Evolutionary conservation across 176 grass and related monocot genomes (phyloP).

Genomic region (Pharus latifolius): DNA sequence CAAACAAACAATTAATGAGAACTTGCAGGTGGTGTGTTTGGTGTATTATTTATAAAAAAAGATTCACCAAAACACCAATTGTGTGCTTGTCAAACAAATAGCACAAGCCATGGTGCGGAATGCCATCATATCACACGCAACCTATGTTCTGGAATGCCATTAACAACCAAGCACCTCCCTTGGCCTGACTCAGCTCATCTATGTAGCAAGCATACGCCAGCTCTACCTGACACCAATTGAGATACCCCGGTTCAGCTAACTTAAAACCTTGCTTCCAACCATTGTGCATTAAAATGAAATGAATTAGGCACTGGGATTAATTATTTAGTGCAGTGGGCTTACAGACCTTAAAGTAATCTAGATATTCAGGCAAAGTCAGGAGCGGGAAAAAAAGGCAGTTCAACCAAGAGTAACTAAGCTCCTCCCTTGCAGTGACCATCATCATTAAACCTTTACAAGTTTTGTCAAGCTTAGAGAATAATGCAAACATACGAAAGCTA

Average conservation of each 20-base stretch:
- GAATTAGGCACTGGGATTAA: not conserved
- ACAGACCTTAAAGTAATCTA: not conserved
- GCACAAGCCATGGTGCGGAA: not conserved
- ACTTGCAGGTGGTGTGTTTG: not conserved
- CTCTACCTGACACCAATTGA: not conserved
- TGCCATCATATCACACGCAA: not conserved
- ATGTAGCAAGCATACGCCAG: not conserved
- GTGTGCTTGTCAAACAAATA: not conserved
- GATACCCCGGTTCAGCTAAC: not conserved
- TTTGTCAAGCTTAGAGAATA: not conserved
- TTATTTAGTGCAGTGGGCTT: not conserved
- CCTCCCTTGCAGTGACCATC: not conserved
- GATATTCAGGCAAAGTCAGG: not conserved
- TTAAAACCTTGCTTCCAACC: not conserved
- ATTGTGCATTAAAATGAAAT: not conserved
- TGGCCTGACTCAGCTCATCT: not conserved
- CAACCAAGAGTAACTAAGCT: conserved; percentile 3
- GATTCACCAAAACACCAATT: not conserved
- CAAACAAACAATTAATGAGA: not conserved
- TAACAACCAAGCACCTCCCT: not conserved
- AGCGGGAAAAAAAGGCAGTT: not conserved
- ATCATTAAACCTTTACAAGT: conserved; percentile 8
- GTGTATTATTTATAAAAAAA: not conserved
- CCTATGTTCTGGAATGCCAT: not conserved
- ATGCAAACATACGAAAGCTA: not conserved